Conservation (phyloP, 2,329 filamentous ascomycete genomes). For the Thelonectria rubi region DNA sequence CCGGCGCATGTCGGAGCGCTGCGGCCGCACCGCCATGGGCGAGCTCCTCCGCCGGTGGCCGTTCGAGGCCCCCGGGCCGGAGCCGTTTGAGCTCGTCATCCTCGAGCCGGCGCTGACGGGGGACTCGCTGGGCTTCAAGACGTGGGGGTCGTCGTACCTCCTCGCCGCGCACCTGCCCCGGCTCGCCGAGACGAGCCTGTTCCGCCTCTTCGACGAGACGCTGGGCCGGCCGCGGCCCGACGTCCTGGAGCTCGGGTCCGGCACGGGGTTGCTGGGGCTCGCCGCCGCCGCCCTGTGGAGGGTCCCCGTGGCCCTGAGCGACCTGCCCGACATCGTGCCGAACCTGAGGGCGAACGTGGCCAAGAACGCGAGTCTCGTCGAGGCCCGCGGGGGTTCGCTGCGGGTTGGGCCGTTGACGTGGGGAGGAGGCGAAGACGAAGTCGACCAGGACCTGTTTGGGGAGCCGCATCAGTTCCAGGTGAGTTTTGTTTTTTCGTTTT, state of each 20-base stretch:
- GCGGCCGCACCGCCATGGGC: slow-evolving; percentile 73
- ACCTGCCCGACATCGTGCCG: slow-evolving; percentile 82
- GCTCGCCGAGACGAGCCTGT: slow-evolving; percentile 56
- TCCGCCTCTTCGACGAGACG: slow-evolving; percentile 54
- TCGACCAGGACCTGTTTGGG: slow-evolving; percentile 57
- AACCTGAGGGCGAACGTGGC: slow-evolving; percentile 81
- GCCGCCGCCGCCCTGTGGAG: slow-evolving; percentile 79
- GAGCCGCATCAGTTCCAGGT: slow-evolving; percentile 62
- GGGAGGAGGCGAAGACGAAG: slow-evolving; percentile 62
- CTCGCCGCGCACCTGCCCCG: slow-evolving; percentile 76
- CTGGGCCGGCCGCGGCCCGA: slow-evolving; percentile 44
- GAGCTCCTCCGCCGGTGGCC: slow-evolving; percentile 66
- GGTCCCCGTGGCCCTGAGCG: slow-evolving; percentile 76
- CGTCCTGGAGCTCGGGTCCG: slow-evolving; percentile 84
- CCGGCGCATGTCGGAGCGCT: slow-evolving; percentile 82
- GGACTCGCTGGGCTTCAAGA: slow-evolving; percentile 91
- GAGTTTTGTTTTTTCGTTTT: slow-evolving; percentile 22
- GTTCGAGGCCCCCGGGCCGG: slow-evolving; percentile 49
- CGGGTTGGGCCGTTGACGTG: slow-evolving; percentile 78
- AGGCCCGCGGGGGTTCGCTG: slow-evolving; percentile 63
- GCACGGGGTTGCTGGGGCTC: slow-evolving; percentile 90
- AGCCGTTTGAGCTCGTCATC: slow-evolving; percentile 72
- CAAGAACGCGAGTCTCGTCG: slow-evolving; percentile 67
- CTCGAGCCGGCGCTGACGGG: slow-evolving; percentile 88
- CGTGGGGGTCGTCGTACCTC: slow-evolving; percentile 91